Conservation (phyloP, 352 stramenopile genomes). For the Globisporangium viniferum region DNA sequence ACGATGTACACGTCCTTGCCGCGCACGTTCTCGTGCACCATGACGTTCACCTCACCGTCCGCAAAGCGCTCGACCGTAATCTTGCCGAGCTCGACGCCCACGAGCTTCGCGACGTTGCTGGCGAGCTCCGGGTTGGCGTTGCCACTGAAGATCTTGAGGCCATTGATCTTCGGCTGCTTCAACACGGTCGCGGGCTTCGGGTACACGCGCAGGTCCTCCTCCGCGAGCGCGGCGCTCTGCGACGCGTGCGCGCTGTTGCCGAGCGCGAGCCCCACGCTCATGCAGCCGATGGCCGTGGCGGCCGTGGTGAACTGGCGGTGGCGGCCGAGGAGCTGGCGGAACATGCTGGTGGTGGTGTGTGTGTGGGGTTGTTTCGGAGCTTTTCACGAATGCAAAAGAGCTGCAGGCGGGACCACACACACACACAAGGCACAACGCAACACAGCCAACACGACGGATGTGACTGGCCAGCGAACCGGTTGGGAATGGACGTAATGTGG, state of each 20-base stretch:
- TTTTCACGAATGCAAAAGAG: conserved; percentile 10
- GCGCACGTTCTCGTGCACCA: conserved; percentile 99
- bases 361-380: background rate
- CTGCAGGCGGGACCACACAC: background rate
- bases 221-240: conserved; percentile 33
- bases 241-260: conserved; percentile 30
- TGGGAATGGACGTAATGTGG: background rate
- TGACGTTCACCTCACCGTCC: conserved; percentile 99
- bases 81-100: conserved; percentile 97
- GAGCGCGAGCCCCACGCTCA: conserved; percentile 38
- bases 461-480: conserved; percentile 1
- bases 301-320: conserved; percentile 44
- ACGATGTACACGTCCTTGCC: conserved; percentile 99
- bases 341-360: conserved; percentile 33
- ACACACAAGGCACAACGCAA: background rate
- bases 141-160: conserved; percentile 97
- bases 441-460: background rate
- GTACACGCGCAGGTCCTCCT: conserved; percentile 43
- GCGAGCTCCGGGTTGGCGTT: conserved; percentile 97
- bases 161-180: conserved; percentile 89
- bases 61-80: conserved; percentile 98
- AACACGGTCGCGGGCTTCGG: conserved; percentile 54
- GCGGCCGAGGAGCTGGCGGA: conserved; percentile 63
- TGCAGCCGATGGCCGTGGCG: conserved; percentile 46
- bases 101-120: conserved; percentile 95